Base-by-base conservation (phyloP, 768 basidiomycete genomes). In the Galerina sulciceps region DNA sequence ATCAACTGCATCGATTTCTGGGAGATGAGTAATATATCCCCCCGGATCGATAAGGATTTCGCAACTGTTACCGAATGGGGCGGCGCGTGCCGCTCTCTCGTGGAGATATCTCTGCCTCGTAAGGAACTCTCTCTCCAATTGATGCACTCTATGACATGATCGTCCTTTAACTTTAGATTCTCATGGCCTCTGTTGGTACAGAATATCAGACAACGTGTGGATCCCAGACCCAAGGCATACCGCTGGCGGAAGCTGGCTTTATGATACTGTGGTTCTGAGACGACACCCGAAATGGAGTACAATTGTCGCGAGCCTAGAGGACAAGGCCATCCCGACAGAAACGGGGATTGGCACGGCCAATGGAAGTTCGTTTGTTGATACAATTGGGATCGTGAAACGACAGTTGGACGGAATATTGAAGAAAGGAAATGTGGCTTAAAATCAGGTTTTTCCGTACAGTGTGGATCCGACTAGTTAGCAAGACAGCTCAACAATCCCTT, bases 101-200 rank as follows among this genome's bases (percentile, higher is more conserved):
- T 62, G 22, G 71, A 77, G 36, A 76, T 76, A 38, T 67, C 69
- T 0, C 68, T 76, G 41, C 76, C 76, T 13, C 74, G 78, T 77
- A 61, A 63, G 75, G 64, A 3, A 18, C 15, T 36, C 35, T 36
- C 53, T 4, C 4, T 40, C 46, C 34, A 22, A 18, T 6, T 14
- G 13, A 41, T 11, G 17, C 4, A 2, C n/a, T 23, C 10, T 36
- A 26, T 4, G 13, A 36, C 3, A 36, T 51, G 23, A 58, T 17
- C 2, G n/a, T 46, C 5, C 52, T 26, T 49, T 45, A n/a, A 34
- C 50, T 38, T 42, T 42, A 71, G 71, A 72, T 55, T 71, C 69
- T 10, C 55, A 67, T 13, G 53, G 61, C 34, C 42, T 73, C 20
- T 65, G 63, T 15, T 73, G 72, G 72, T 65, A 62, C 55, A 62